phyloP scores from a whole-genome alignment of 768 basidiomycete species.

The Rhodotorula graminis region DNA sequence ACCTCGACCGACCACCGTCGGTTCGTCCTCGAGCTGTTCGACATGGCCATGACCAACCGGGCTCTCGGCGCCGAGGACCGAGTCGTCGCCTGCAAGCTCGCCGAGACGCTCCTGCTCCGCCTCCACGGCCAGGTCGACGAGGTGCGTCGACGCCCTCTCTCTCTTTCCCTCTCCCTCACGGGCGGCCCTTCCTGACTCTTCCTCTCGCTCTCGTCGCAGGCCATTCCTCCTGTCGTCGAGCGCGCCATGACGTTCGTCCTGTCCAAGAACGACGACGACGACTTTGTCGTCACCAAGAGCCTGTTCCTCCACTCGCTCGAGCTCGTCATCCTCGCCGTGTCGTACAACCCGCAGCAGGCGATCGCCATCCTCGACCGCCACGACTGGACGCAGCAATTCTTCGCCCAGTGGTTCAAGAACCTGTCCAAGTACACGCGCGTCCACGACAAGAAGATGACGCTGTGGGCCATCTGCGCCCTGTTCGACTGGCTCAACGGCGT shows the following conservation, averaged over 20 bases:
- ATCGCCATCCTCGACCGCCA: conserved; percentile 67
- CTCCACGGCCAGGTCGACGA: conserved; percentile 72
- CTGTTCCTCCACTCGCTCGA: conserved; percentile 74
- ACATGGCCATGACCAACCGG: conserved; percentile 62
- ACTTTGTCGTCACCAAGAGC: conserved; percentile 56
- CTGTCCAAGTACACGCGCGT: conserved; percentile 64
- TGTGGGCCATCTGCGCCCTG: conserved; percentile 69
- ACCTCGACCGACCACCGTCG: conserved; percentile 66
- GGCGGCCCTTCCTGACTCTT: too few species aligned
- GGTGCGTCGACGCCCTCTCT: conserved; percentile 48
- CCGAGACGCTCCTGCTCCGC: conserved; percentile 74
- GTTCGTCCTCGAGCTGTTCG: conserved; percentile 79
- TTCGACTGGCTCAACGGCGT: conserved; percentile 68
- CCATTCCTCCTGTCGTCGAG: conserved; percentile 61
- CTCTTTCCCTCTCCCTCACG: conserved; percentile 43
- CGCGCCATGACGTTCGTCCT: conserved; percentile 61
- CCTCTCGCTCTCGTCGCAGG: conserved; percentile 12
- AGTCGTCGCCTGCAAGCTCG: conserved; percentile 77
- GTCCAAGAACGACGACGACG: conserved; percentile 31
- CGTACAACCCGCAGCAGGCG: conserved; percentile 75
- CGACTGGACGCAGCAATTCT: conserved; percentile 68
- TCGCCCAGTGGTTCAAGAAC: conserved; percentile 73
- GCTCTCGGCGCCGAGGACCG: conserved; percentile 78
- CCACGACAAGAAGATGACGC: conserved; percentile 81
- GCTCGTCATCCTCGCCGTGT: conserved; percentile 72